A percentile compares a stretch with the other conserved stretches of the same genome.
phyloP scores from a whole-genome alignment of 2,329 filamentous ascomycete species.

The Grosmannia huntii region DNA sequence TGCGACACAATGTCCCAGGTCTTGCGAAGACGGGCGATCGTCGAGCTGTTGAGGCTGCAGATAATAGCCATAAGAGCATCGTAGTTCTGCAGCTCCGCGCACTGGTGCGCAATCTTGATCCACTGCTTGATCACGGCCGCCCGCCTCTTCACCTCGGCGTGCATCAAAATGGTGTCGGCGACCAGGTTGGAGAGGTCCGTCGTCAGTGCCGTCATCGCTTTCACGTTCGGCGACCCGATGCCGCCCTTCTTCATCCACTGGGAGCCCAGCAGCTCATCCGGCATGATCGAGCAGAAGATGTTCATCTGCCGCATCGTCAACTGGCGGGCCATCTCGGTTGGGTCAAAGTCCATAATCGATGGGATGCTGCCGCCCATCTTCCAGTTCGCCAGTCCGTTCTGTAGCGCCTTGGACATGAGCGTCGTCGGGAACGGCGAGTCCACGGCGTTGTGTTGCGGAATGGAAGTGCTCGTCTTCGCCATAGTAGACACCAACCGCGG shows the following conservation, averaged over 20 bases:
- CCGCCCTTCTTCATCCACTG: constrained; percentile 89
- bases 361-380: constrained; percentile 54
- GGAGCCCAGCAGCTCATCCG: constrained; percentile 79
- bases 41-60: constrained; percentile 84
- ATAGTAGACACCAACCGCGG: constrained; percentile 76
- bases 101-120: constrained; percentile 87
- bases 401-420: constrained; percentile 62
- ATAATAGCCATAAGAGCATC: constrained; percentile 96
- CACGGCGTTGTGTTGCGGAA: constrained; percentile 54
- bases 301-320: constrained; percentile 84
- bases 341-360: constrained; percentile 79
- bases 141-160: constrained; percentile 85
- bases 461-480: constrained; percentile 72
- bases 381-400: constrained; percentile 58
- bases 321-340: constrained; percentile 81
- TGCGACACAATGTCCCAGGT: constrained; percentile 85
- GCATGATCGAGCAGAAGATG: constrained; percentile 83
- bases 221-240: constrained; percentile 72
- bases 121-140: constrained; percentile 90
- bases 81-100: constrained; percentile 85
- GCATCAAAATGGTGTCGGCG: constrained; percentile 77
- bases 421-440: constrained; percentile 61
- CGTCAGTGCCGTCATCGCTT: constrained; percentile 84
- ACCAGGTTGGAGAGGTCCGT: constrained; percentile 90
- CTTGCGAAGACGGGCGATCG: constrained; percentile 72